A percentile compares a stretch with the other conserved stretches of the same genome.
phyloP scores from a whole-genome alignment of 139 green algal genomes.

The Asterochloris sp. region DNA sequence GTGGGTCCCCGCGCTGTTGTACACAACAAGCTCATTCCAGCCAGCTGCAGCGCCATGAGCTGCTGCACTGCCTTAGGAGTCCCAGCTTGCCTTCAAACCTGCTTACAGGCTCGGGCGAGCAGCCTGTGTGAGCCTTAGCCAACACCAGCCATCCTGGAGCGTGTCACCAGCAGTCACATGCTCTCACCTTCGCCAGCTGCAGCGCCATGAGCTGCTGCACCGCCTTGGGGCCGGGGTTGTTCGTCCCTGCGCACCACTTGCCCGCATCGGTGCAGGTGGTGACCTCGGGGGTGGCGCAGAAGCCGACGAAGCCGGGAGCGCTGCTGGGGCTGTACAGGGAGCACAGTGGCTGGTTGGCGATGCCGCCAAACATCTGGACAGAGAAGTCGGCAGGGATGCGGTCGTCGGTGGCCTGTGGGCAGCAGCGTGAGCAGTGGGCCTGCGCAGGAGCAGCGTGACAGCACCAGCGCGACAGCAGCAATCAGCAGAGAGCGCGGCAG shows the following conservation, averaged over 20 bases:
- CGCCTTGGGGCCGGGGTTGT: not conserved
- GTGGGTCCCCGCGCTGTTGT: not conserved
- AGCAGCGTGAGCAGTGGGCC: too few relatives aligned
- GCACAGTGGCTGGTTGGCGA: conserved; percentile 16
- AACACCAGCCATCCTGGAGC: too few relatives aligned
- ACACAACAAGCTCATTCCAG: too few relatives aligned
- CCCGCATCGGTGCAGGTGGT: not conserved
- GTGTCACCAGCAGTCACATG: not conserved
- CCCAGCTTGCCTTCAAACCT: too few relatives aligned
- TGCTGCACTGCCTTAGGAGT: too few relatives aligned
- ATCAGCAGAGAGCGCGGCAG: too few relatives aligned
- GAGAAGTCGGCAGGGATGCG: not conserved
- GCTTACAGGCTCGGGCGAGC: too few relatives aligned
- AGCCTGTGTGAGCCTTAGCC: too few relatives aligned
- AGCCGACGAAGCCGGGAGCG: conserved; percentile 13
- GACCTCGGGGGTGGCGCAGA: conserved; percentile 6
- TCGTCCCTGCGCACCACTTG: not conserved
- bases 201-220: conserved; percentile 15
- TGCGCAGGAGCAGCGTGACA: too few relatives aligned
- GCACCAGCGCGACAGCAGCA: too few relatives aligned
- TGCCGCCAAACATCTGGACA: not conserved
- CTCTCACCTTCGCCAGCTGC: conserved; percentile 3
- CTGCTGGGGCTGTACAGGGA: conserved; percentile 4
- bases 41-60: not conserved
- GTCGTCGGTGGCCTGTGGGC: too few relatives aligned